Evolutionary conservation across 176 grass and related monocot genomes (phyloP).

Genomic region (Oryza brachyantha): DNA sequence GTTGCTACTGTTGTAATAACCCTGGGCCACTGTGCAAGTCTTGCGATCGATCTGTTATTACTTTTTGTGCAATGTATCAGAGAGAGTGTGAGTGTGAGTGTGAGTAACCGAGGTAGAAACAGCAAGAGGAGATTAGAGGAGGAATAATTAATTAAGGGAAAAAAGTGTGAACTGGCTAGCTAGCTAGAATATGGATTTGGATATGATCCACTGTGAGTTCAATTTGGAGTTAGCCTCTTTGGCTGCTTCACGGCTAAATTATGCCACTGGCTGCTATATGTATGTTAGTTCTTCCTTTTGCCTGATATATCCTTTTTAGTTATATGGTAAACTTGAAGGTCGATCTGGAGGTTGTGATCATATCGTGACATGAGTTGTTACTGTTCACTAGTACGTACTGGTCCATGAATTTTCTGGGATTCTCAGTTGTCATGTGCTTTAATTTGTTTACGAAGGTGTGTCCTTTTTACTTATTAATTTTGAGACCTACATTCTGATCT

Average conservation of each 20-base stretch:
- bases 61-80: not conserved
- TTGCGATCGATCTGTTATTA: constrained; percentile 37
- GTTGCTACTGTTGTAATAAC: no score
- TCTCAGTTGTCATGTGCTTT: constrained; percentile 25
- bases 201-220: constrained; percentile 23
- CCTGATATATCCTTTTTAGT: constrained; percentile 10
- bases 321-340: not conserved
- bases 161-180: not conserved
- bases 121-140: not conserved
- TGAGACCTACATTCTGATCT: constrained; percentile 3
- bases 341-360: not conserved
- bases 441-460: not conserved
- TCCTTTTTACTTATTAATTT: not conserved
- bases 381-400: not conserved
- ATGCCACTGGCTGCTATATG: not conserved
- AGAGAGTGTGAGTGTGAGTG: not conserved
- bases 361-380: not conserved
- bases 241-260: not conserved
- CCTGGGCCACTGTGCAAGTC: constrained; percentile 32
- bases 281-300: constrained; percentile 29
- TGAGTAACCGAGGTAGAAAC: constrained; percentile 5
- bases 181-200: constrained; percentile 25
- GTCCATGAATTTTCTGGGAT: constrained; percentile 10
- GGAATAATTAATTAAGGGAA: constrained; percentile 3
- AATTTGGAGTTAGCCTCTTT: constrained; percentile 15